Percentiles rank a stretch among this genome's conserved stretches.
phyloP scores from a whole-genome alignment of 2,329 filamentous ascomycete genomes.

The Blastomyces parvus region DNA sequence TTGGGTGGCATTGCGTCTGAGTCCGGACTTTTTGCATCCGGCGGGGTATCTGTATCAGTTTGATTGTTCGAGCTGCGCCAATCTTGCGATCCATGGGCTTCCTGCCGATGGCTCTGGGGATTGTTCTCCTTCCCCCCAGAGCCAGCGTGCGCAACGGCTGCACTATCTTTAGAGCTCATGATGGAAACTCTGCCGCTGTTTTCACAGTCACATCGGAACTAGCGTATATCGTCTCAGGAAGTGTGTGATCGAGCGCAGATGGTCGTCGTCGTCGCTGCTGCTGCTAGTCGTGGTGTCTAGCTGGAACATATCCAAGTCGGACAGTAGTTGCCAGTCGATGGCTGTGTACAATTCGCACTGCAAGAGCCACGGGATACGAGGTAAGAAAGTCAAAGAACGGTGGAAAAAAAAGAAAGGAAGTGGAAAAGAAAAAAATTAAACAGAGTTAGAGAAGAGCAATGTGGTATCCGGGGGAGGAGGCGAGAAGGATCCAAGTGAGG shows the following conservation, averaged over 20 bases:
- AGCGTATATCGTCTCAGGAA: background rate
- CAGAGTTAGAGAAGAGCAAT: background rate
- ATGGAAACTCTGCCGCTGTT: slow-evolving; percentile 2
- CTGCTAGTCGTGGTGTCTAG: slow-evolving; percentile 9
- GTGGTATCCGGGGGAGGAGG: background rate
- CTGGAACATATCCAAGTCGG: slow-evolving; percentile 14
- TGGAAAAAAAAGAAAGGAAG: background rate
- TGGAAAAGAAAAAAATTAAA: background rate
- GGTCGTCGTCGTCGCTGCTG: slow-evolving; percentile 15
- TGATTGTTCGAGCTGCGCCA: slow-evolving; percentile 2
- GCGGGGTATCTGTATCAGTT: background rate
- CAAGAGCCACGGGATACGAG: background rate
- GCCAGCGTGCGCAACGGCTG: background rate
- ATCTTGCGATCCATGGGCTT: background rate
- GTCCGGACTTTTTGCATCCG: slow-evolving; percentile 12
- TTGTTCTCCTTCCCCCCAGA: background rate
- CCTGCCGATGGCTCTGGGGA: background rate
- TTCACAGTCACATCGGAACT: slow-evolving; percentile 14
- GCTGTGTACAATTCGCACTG: background rate
- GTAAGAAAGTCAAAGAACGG: background rate
- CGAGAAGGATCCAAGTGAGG: background rate
- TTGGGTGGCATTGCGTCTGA: slow-evolving; percentile 24
- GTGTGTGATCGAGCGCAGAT: slow-evolving; percentile 3
- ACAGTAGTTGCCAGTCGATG: background rate
- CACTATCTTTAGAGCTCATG: slow-evolving; percentile 5